These are phyloP conservation scores for Nothomitra cinnamomea DNA, from an alignment of 2,329 filamentous ascomycete genomes.

Conservation along the genomic window DNA sequence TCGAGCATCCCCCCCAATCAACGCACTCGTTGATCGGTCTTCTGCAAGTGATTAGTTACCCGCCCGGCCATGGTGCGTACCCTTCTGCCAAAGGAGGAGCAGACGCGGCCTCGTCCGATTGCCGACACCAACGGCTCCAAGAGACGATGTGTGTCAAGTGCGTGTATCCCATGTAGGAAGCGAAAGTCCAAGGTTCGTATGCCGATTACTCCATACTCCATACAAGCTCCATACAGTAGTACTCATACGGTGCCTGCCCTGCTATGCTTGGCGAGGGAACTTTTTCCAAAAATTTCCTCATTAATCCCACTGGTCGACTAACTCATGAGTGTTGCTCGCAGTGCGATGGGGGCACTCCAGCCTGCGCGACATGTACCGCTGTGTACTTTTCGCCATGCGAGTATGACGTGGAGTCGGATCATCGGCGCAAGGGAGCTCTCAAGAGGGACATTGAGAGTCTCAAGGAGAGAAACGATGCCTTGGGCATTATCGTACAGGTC, in stretches of 20 bases:
- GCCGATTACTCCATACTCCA: neutral
- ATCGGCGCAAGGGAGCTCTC: conserved; percentile 25
- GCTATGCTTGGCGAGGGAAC: neutral
- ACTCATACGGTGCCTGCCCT: neutral
- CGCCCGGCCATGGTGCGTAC: conserved; percentile 6
- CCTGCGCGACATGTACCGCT: conserved; percentile 32
- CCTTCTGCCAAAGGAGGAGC: conserved; percentile 8
- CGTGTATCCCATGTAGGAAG: conserved; percentile 32
- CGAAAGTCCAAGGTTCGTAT: conserved; percentile 30
- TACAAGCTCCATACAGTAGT: no score
- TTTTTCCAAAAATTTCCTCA: no score
- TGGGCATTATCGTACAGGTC: conserved; percentile 26
- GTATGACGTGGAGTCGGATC: conserved; percentile 27
- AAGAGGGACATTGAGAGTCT: conserved; percentile 23
- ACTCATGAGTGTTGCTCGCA: conserved; percentile 12
- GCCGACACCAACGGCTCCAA: conserved; percentile 12
- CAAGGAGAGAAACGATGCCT: conserved; percentile 20
- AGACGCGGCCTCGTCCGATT: neutral
- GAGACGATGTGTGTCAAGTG: conserved; percentile 22
- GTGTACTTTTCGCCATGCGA: conserved; percentile 33
- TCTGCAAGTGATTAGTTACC: neutral
- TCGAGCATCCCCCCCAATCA: no score
- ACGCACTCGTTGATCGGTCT: neutral
- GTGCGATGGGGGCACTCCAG: conserved; percentile 32
- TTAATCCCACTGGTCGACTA: neutral